Base-by-base conservation (phyloP, 768 basidiomycete species). In the Antrodiella citrinella region DNA sequence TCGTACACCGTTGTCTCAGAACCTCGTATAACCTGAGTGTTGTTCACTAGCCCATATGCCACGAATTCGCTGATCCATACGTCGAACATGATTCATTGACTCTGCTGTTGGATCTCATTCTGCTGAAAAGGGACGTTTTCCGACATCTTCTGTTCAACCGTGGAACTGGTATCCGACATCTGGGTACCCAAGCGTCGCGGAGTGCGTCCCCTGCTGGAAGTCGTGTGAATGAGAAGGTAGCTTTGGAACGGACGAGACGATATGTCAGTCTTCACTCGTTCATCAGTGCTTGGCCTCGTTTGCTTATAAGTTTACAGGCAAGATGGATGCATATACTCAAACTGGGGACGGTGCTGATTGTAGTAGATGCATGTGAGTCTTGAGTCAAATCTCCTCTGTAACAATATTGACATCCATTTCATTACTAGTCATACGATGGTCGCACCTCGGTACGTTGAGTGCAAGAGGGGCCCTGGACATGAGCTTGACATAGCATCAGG, bases 121-220 rank as follows among this genome's bases (percentile, higher is more conserved):
- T 92, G 20, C 72, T 93, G 20, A 91, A 91, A 64, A 69, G 84
- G 30, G 89, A 79, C 11, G 90, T 91, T 2, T 91, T 85, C 60
- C 74, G 84, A 15, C 90, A 92, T 66, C 65, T 92, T 15, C 67
- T 92, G 24, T 92, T 86, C 59, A 93, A 93, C 59, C 73, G 87
- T 44, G 87, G 84, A 3, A 68, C 81, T 0, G 76, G 78, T 45
- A 86, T 88, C 0, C 69, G 82, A 73, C 71, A 55, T 65, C 70
- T 26, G 30, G 30, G 30, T 35, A 7, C 30, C 15, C 30, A 15
- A 35, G 15, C 30, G 15, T 35, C 30, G 7, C n/a, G n/a, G n/a
- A n/a, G n/a, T n/a, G n/a, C n/a, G n/a, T n/a, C n/a, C n/a, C n/a
- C n/a, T n/a, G n/a, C n/a, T n/a, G n/a, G n/a, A n/a, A n/a, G n/a